Base-by-base conservation (phyloP, 2,329 filamentous ascomycete genomes). In the Alternaria ethzedia region DNA sequence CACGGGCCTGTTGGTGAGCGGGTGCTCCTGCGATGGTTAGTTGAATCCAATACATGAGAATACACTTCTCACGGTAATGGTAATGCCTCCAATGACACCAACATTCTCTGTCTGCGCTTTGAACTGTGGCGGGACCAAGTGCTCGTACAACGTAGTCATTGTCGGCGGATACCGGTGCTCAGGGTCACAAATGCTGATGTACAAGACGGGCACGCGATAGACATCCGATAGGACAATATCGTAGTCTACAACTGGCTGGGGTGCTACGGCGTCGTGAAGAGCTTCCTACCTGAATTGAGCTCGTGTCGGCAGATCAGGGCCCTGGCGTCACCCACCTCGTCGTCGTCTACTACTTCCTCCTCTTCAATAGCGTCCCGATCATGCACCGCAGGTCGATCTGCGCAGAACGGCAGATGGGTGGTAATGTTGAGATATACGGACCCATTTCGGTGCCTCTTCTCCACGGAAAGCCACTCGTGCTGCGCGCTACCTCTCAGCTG, bases 1-100 rank as follows among this genome's bases (percentile, higher is more conserved):
- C 54, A 89, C 88, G 44, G 94, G 93, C 62, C 90, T 80, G 57
- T 91, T 91, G 61, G 89, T 92, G 63, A 92, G 81, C 56, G 96
- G 95, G 84, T 98, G 94, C 80, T 96, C 90, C 89, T 95, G 25
- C 13, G 3, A 36, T 25, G 28, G 28, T 56, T 23, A 63, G 50
- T 41, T 21, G 20, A 17, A 41, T 28, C 9, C 8, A 13, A 11
- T n/a, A 21, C 45, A 5, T 20, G 43, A 4, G 7, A 21, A n/a
- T 2, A 5, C 12, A 45, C 44, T 25, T 68, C 76, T 61, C 62
- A 81, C 80, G 13, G 75, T 73, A 26, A 81, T 68, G 3, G 79
- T 79, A 11, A 82, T 72, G 9, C 74, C 80, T n/a, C 80, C 80
- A 23, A 81, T 75, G 2, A 81, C 67, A 5, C 82, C 82, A 5